These are phyloP conservation scores for Xylaria sp. DNA, from an alignment of 2,329 filamentous ascomycete genomes.

Conservation along the genomic window DNA sequence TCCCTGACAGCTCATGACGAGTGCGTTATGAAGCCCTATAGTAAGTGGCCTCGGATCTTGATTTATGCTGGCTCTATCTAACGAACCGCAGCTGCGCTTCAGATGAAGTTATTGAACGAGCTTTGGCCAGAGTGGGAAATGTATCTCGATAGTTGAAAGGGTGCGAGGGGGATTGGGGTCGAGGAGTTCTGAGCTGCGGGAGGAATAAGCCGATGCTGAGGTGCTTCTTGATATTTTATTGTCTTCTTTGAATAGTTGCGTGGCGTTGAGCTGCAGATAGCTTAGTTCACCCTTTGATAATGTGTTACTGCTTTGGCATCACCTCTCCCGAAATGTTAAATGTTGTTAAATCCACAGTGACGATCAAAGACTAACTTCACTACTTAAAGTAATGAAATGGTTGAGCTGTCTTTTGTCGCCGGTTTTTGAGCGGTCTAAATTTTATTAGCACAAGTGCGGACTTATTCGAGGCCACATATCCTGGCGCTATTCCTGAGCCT, in stretches of 20 bases:
- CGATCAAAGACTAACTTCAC: no score
- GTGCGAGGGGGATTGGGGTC: neutral
- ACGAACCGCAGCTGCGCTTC: neutral
- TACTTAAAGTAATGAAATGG: no score
- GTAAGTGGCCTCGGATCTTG: neutral
- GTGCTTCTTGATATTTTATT: neutral
- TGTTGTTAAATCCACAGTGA: no score
- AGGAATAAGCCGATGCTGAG: neutral
- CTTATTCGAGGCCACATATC: no score
- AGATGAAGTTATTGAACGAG: slow-evolving; percentile 3
- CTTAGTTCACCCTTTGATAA: neutral
- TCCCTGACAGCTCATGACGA: neutral
- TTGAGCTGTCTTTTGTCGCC: no score
- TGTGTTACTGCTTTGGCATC: neutral
- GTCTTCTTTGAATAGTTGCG: neutral
- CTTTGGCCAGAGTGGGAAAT: slow-evolving; percentile 20
- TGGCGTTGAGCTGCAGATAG: neutral
- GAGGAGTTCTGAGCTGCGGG: neutral
- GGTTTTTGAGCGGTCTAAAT: no score
- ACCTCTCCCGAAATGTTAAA: no score
- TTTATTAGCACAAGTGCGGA: no score
- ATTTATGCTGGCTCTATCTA: neutral
- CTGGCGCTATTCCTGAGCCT: no score
- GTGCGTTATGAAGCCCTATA: neutral
- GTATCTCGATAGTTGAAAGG: neutral